Conservation (phyloP, 2,329 filamentous ascomycete genomes). For the Hypoxylon sp. region DNA sequence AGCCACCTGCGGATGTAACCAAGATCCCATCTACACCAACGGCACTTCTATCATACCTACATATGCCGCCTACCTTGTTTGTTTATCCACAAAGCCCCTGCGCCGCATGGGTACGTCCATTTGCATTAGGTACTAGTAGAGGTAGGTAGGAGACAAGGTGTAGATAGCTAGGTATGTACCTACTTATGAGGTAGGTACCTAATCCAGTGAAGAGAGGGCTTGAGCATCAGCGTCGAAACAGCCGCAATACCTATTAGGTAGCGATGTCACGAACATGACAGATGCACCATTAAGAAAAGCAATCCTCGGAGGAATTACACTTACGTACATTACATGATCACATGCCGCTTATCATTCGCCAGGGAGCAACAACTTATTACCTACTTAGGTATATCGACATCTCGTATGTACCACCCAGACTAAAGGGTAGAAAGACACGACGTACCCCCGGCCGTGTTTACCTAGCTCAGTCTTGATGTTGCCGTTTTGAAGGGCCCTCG, state of each 20-base stretch:
- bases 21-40: slow-evolving; percentile 34
- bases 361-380: slow-evolving; percentile 21
- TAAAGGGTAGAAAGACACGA: slow-evolving; percentile 16
- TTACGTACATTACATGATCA: slow-evolving; percentile 41
- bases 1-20: slow-evolving; percentile 45
- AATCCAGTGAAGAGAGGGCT: background rate
- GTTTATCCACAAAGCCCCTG: slow-evolving; percentile 23
- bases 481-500: slow-evolving; percentile 5
- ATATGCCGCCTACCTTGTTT: slow-evolving; percentile 24
- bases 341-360: slow-evolving; percentile 39
- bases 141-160: background rate
- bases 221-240: slow-evolving; percentile 17
- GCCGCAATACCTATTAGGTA: slow-evolving; percentile 6
- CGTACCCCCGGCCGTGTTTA: slow-evolving; percentile 13
- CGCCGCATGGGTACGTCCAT: slow-evolving; percentile 15
- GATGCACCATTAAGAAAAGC: slow-evolving; percentile 12
- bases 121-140: background rate
- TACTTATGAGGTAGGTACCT: background rate
- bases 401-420: slow-evolving; percentile 11
- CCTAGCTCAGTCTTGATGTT: slow-evolving; percentile 9
- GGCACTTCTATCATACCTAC: slow-evolving; percentile 31
- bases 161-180: background rate
- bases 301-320: slow-evolving; percentile 23
- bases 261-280: slow-evolving; percentile 28
- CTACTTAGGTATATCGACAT: slow-evolving; percentile 14